Base-by-base conservation (phyloP, 2,329 filamentous ascomycete species). In the Hymenoscyphus fraxineus region DNA sequence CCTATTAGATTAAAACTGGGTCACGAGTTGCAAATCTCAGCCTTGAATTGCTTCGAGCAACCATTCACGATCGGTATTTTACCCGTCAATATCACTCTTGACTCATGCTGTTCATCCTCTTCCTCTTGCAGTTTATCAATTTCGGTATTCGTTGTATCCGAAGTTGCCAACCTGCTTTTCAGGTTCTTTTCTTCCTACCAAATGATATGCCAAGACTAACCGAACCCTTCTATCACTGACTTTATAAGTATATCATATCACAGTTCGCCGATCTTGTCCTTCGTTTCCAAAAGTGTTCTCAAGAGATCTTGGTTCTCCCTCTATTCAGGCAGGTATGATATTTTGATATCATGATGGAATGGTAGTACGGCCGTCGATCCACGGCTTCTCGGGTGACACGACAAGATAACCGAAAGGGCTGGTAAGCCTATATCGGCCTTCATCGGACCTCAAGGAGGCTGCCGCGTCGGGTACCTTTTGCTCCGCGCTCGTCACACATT, bases 401-500 rank as follows among this genome's bases (percentile, higher is more conserved):
- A n/a, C 44, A 51, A 51, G 44, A 51, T 51, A 51, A 27, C 44
- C 44, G 44, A 51, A 12, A 19, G 16, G 9, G 35, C 35, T 7
- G 35, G 35, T 35, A 35, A 35, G 35, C 35, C 35, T 35, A 22
- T 22, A 51, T 27, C 19, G n/a, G 7, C 15, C 44, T 6, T 47
- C 44, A n/a, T n/a, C n/a, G n/a, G n/a, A n/a, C n/a, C 35, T 10
- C 35, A 35, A 35, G 44, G 22, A 47, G 15, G 44, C n/a, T 19
- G 44, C 19, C 44, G 16, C 44, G 19, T 51, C 44, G 44, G 44
- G 19, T 51, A 51, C 10, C 44, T 51, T 51, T 51, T 22, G 19
- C 44, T 51, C 44, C 44, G 44, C 44, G 44, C 19, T 44, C 41
- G 44, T 51, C 44, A 51, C 44, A 51, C 44, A 44, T 44, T 44